These are phyloP conservation scores for Fusarium pseudoanthophilum DNA, from an alignment of 2,329 filamentous ascomycete species.

Conservation along the genomic window DNA sequence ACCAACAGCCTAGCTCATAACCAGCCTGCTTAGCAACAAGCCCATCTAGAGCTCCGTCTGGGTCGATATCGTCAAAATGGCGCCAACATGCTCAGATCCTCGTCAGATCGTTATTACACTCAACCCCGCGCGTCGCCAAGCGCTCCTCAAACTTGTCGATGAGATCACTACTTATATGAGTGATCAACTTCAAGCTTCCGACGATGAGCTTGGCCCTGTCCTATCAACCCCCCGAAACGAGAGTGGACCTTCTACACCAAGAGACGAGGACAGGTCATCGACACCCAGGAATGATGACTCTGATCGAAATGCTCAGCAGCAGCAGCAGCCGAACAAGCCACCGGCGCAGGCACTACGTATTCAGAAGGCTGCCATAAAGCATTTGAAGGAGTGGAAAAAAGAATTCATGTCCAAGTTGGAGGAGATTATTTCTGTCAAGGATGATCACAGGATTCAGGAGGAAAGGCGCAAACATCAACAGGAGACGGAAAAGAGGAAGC, in stretches of 20 bases:
- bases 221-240: conserved; percentile 28
- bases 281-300: conserved; percentile 16
- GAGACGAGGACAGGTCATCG: conserved; percentile 9
- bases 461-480: conserved; percentile 59
- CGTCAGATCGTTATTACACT: conserved; percentile 66
- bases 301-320: conserved; percentile 18
- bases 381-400: conserved; percentile 82
- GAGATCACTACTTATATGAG: conserved; percentile 67
- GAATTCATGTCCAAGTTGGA: conserved; percentile 76
- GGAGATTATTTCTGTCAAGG: conserved; percentile 69
- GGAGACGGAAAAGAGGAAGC: conserved; percentile 52
- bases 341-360: conserved; percentile 49
- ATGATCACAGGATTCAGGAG: conserved; percentile 58
- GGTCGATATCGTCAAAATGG: conserved; percentile 52
- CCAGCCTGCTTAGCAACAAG: background rate
- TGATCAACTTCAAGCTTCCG: conserved; percentile 57
- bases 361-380: conserved; percentile 67
- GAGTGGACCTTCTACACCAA: conserved; percentile 11
- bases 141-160: conserved; percentile 60
- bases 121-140: conserved; percentile 62
- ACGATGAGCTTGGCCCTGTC: conserved; percentile 48
- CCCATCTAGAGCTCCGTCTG: background rate
- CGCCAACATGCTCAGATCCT: conserved; percentile 64
- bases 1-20: background rate
- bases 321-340: conserved; percentile 23